Conservation (phyloP, 2,329 filamentous ascomycete genomes). For the Exophiala aquamarina region DNA sequence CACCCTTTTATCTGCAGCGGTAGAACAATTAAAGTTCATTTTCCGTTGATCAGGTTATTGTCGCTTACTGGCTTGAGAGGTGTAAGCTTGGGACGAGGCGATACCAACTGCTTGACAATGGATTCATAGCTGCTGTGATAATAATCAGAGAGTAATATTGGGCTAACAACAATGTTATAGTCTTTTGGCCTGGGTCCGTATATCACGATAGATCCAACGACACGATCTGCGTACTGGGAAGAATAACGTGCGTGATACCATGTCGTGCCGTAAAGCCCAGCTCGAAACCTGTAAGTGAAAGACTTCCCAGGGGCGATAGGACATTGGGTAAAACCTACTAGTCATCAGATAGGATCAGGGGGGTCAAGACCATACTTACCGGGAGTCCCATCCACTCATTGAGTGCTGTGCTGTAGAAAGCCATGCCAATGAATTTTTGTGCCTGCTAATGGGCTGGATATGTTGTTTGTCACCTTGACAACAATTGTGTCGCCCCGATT, state of each 20-base stretch:
- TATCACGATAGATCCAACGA: constrained; percentile 7
- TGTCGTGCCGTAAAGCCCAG: constrained; percentile 54
- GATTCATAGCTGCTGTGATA: constrained; percentile 1
- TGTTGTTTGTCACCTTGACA: constrained; percentile 36
- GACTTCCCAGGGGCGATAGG: constrained; percentile 62
- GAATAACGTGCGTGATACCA: constrained; percentile 69
- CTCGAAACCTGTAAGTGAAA: constrained; percentile 66
- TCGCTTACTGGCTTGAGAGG: constrained; percentile 12
- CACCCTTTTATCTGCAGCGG: constrained; percentile 9
- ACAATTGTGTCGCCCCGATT: constrained; percentile 30
- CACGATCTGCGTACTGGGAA: constrained; percentile 52
- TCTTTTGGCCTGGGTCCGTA: constrained; percentile 4
- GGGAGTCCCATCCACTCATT: constrained; percentile 43
- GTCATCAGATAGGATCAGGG: background rate
- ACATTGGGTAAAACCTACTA: constrained; percentile 63
- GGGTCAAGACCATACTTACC: constrained; percentile 27
- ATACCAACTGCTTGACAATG: constrained; percentile 2
- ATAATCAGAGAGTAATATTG: background rate
- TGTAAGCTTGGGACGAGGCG: constrained; percentile 5
- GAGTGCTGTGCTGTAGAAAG: constrained; percentile 32
- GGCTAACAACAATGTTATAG: constrained; percentile 4
- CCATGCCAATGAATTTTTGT: constrained; percentile 48
- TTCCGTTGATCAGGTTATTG: constrained; percentile 27
- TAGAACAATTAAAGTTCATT: constrained; percentile 26
- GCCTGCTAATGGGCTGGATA: constrained; percentile 31